These are phyloP conservation scores for Chaetomium sp. DNA, from an alignment of 2,329 filamentous ascomycete genomes.

Conservation along the genomic window DNA sequence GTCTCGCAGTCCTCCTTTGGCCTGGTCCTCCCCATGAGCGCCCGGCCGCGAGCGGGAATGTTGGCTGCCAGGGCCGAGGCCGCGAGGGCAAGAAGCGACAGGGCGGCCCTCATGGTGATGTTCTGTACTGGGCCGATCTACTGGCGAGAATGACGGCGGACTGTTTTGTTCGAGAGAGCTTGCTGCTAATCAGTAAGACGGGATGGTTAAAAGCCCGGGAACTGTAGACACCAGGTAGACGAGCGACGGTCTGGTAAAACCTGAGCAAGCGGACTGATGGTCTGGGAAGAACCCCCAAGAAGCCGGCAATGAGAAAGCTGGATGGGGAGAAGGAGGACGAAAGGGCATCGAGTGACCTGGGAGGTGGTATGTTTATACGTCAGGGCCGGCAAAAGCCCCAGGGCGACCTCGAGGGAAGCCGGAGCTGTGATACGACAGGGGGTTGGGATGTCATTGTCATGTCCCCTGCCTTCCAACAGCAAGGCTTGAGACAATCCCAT, in stretches of 20 bases:
- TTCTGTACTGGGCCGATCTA: not conserved
- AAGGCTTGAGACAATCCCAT: slow-evolving; percentile 15
- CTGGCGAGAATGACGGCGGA: slow-evolving; percentile 1
- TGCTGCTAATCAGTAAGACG: slow-evolving; percentile 7
- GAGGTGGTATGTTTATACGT: slow-evolving; percentile 23
- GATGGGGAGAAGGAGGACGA: slow-evolving; percentile 8
- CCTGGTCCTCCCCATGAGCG: not conserved
- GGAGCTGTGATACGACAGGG: slow-evolving; percentile 1
- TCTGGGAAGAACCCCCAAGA: slow-evolving; percentile 8
- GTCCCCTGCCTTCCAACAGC: slow-evolving; percentile 10
- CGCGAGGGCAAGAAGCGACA: slow-evolving; percentile 29
- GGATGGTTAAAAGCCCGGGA: not conserved
- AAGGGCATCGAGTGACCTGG: slow-evolving; percentile 3
- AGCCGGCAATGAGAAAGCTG: slow-evolving; percentile 17
- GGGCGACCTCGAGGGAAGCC: not conserved
- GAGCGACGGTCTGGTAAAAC: slow-evolving; percentile 22
- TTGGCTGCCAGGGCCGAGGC: slow-evolving; percentile 26
- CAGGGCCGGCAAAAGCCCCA: not conserved
- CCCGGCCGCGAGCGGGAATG: slow-evolving; percentile 13
- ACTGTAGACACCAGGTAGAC: slow-evolving; percentile 7
- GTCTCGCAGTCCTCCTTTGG: slow-evolving; percentile 9
- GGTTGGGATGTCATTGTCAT: slow-evolving; percentile 16
- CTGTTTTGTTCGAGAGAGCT: not conserved
- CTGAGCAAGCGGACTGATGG: slow-evolving; percentile 27
- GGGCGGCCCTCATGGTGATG: slow-evolving; percentile 28